Conservation (phyloP, 805 yeast species). For the Tetrapisispora taiwanensis region DNA sequence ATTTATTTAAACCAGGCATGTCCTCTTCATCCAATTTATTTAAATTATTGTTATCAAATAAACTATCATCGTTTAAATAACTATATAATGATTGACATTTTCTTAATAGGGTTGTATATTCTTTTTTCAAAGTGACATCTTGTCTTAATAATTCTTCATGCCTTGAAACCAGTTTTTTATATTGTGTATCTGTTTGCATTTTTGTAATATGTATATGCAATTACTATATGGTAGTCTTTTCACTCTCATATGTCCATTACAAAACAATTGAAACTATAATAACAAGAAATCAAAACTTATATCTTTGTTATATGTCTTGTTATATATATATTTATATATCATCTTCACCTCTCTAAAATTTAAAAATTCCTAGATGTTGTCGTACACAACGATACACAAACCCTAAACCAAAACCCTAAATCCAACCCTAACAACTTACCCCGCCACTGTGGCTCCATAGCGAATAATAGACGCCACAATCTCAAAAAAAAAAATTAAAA, state of each 20-base stretch:
- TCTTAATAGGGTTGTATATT: constrained; percentile 25
- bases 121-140: constrained; percentile 21
- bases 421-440: neutral
- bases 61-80: constrained; percentile 8
- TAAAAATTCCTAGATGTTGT: too few relatives aligned
- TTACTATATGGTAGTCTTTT: too few relatives aligned
- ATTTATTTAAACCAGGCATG: neutral
- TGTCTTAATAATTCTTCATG: constrained; percentile 27
- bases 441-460: neutral
- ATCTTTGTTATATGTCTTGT: too few relatives aligned
- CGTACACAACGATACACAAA: too few relatives aligned
- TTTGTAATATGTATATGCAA: too few relatives aligned
- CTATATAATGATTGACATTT: constrained; percentile 21
- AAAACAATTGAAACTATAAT: too few relatives aligned
- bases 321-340: too few relatives aligned
- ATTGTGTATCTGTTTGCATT: constrained; percentile 7
- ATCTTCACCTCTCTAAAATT: too few relatives aligned
- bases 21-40: neutral
- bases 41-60: neutral
- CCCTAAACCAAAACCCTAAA: neutral
- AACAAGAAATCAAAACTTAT: too few relatives aligned
- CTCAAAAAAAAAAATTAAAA: too few relatives aligned
- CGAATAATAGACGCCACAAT: too few relatives aligned
- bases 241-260: too few relatives aligned
- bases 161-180: constrained; percentile 12